Percentiles rank a stretch among this genome's conserved stretches.
Evolutionary conservation across 139 green algal genomes (phyloP).

Genomic region (Yamagishiella unicocca): DNA sequence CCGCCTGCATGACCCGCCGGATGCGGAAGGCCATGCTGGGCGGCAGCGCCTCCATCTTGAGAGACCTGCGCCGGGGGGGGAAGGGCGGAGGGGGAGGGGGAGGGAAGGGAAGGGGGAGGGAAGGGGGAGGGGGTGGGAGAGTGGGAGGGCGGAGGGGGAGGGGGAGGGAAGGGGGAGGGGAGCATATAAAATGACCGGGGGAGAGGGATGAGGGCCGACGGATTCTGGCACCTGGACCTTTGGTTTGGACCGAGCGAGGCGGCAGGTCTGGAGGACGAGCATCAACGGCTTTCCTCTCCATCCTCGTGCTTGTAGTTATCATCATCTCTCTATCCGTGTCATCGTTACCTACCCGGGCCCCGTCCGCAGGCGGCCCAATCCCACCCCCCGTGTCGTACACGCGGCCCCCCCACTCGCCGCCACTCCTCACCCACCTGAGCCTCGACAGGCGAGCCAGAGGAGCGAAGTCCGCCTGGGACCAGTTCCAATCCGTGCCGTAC

Average conservation of each 20-base stretch:
- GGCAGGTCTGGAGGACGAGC: no score
- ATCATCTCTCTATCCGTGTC: no score
- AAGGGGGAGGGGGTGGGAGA: not conserved
- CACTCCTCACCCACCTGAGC: slow-evolving; percentile 9
- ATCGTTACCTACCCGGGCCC: no score
- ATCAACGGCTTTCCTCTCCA: no score
- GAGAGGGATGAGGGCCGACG: no score
- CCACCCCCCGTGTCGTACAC: no score
- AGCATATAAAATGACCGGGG: no score
- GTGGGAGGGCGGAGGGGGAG: not conserved
- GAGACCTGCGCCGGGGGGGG: not conserved
- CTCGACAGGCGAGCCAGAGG: not conserved
- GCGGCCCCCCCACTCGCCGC: not conserved
- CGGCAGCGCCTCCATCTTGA: slow-evolving; percentile 41
- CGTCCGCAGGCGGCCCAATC: no score
- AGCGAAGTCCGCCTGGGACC: not conserved
- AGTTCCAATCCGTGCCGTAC: slow-evolving; percentile 35
- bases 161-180: not conserved
- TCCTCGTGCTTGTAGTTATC: no score
- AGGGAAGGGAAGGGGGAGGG: not conserved
- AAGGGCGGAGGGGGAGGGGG: not conserved
- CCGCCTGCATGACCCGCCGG: slow-evolving; percentile 9
- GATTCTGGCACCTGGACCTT: no score
- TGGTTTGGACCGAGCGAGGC: no score
- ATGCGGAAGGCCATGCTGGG: slow-evolving; percentile 12